phyloP scores from a whole-genome alignment of 768 basidiomycete genomes.

The Russula brevipes region DNA sequence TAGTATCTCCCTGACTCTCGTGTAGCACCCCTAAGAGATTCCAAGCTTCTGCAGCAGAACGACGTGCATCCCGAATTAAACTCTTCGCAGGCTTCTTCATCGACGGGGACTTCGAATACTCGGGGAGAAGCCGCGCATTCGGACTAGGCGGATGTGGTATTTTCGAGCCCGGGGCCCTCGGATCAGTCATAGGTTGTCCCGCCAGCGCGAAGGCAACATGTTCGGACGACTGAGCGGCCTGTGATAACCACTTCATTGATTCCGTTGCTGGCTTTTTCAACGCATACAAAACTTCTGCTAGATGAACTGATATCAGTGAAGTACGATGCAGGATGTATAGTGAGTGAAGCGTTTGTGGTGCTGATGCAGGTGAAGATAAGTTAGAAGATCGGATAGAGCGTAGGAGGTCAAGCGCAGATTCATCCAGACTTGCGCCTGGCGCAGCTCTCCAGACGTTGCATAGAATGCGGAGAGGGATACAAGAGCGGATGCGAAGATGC shows the following conservation, averaged over 20 bases:
- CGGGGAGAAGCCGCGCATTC: slow-evolving; percentile 38
- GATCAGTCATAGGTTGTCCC: slow-evolving; percentile 36
- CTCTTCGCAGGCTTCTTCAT: slow-evolving; percentile 52
- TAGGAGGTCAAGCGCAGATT: slow-evolving; percentile 50
- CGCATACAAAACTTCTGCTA: slow-evolving; percentile 65
- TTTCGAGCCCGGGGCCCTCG: slow-evolving; percentile 34
- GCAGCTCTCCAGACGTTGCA: slow-evolving; percentile 52
- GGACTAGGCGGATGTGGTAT: slow-evolving; percentile 38
- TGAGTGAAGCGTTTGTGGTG: slow-evolving; percentile 57
- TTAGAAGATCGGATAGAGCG: slow-evolving; percentile 48
- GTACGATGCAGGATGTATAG: slow-evolving; percentile 68
- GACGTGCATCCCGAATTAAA: slow-evolving; percentile 62
- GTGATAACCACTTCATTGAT: slow-evolving; percentile 52
- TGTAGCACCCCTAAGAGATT: slow-evolving; percentile 62
- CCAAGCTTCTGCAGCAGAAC: slow-evolving; percentile 72
- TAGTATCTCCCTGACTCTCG: slow-evolving; percentile 37
- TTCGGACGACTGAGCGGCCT: slow-evolving; percentile 65
- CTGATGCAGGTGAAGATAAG: slow-evolving; percentile 40
- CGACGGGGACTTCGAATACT: slow-evolving; percentile 43
- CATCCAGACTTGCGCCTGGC: slow-evolving; percentile 53
- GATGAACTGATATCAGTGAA: slow-evolving; percentile 66
- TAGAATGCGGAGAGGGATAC: slow-evolving; percentile 71
- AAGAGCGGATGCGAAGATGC: slow-evolving; percentile 53
- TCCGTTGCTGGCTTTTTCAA: slow-evolving; percentile 37
- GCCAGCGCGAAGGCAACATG: slow-evolving; percentile 53